Evolutionary conservation across 2,329 filamentous ascomycete species (phyloP).

Genomic region (Celoporthe dispersa): DNA sequence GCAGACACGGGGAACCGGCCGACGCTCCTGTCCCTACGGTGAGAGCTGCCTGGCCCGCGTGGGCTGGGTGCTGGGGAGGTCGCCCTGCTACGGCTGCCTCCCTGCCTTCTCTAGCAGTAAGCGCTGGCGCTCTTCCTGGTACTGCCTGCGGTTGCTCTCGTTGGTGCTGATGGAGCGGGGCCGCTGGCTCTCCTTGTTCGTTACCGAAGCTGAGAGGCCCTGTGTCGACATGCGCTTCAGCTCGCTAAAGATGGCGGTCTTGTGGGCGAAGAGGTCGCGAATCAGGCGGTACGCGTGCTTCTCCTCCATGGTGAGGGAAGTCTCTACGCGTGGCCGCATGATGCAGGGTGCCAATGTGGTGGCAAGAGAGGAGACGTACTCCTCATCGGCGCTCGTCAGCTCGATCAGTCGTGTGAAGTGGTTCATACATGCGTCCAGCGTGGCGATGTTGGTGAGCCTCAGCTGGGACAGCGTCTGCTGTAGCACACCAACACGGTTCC

Average conservation of each 20-base stretch:
- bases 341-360: slow-evolving; percentile 81
- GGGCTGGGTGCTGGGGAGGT: slow-evolving; percentile 72
- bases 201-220: slow-evolving; percentile 58
- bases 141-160: slow-evolving; percentile 89
- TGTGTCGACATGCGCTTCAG: slow-evolving; percentile 85
- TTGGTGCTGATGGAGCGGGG: slow-evolving; percentile 91
- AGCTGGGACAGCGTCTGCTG: slow-evolving; percentile 96
- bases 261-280: slow-evolving; percentile 89
- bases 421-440: slow-evolving; percentile 96
- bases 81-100: slow-evolving; percentile 69
- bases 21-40: slow-evolving; percentile 81
- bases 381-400: slow-evolving; percentile 91
- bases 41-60: slow-evolving; percentile 46
- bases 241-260: slow-evolving; percentile 93
- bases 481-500: slow-evolving; percentile 83
- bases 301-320: slow-evolving; percentile 92
- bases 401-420: slow-evolving; percentile 97
- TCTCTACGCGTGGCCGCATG: slow-evolving; percentile 84
- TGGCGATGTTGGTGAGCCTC: slow-evolving; percentile 95
- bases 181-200: slow-evolving; percentile 50
- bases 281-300: slow-evolving; percentile 89
- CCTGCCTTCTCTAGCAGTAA: slow-evolving; percentile 73
- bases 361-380: slow-evolving; percentile 77
- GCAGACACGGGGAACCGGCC: slow-evolving; percentile 78
- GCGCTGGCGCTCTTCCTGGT: slow-evolving; percentile 91